These are phyloP conservation scores for Lagenaria siceraria DNA, from an alignment of 306 rosid genomes.

Conservation along the genomic window DNA sequence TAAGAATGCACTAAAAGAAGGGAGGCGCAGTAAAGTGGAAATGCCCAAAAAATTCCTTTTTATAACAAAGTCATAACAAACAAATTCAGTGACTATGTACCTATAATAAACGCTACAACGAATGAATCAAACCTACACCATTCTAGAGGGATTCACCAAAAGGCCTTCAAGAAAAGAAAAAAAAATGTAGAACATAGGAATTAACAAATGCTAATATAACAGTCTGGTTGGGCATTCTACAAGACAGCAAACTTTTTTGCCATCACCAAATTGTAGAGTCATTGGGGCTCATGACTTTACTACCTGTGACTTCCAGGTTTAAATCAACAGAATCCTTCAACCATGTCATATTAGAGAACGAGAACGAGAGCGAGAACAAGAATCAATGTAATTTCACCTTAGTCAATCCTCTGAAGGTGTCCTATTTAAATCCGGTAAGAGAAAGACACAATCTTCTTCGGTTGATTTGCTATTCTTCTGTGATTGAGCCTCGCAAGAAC, in stretches of 20 bases:
- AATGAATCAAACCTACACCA: conserved; percentile 9
- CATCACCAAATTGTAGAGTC: background rate
- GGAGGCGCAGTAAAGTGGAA: background rate
- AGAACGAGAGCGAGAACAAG: background rate
- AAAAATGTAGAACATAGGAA: background rate
- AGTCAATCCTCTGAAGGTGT: conserved; percentile 38
- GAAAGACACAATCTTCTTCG: conserved; percentile 20
- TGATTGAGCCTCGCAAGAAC: conserved; percentile 19
- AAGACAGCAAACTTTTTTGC: conserved; percentile 1
- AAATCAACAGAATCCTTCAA: background rate
- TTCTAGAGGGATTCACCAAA: background rate
- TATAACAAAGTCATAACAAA: background rate
- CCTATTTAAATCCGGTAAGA: conserved; percentile 80
- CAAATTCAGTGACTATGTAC: conserved; percentile 1
- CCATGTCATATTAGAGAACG: background rate
- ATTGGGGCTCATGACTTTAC: background rate
- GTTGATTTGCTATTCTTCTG: conserved; percentile 12
- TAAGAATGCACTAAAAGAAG: background rate
- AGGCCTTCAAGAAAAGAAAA: background rate
- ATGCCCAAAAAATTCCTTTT: background rate
- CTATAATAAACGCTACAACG: background rate
- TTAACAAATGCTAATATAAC: background rate
- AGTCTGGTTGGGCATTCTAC: background rate
- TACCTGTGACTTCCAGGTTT: background rate
- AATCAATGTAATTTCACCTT: background rate